Evolutionary conservation across 1,284 basidiomycete genomes (phyloP).

Genomic region (Ceratobasidium sp.): DNA sequence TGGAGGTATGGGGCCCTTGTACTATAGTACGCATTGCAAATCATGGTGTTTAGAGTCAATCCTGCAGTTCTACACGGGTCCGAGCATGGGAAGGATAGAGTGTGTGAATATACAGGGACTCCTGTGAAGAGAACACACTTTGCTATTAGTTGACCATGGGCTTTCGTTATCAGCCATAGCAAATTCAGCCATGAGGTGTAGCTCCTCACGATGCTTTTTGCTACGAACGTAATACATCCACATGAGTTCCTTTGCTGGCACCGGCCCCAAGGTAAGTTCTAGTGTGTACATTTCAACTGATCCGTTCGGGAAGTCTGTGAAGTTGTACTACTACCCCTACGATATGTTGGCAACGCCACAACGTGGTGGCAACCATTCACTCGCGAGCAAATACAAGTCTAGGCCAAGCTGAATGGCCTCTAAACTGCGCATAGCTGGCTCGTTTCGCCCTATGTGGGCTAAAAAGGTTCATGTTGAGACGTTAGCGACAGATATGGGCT

Average conservation of each 20-base stretch:
- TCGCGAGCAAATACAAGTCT: neutral
- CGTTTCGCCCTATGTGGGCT: too few species aligned
- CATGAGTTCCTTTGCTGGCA: slow-evolving; percentile 50
- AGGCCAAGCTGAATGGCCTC: too few species aligned
- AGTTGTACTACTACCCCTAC: neutral
- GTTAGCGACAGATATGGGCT: too few species aligned
- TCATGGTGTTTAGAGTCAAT: too few species aligned
- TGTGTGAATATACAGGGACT: neutral
- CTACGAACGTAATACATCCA: slow-evolving; percentile 24
- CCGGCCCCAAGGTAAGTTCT: slow-evolving; percentile 48
- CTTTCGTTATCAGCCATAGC: slow-evolving; percentile 47
- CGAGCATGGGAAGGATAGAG: too few species aligned
- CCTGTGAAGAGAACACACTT: slow-evolving; percentile 1
- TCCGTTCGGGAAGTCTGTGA: neutral
- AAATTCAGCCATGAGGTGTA: neutral
- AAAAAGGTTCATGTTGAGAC: too few species aligned
- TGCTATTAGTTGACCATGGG: slow-evolving; percentile 49
- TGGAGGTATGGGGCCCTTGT: too few species aligned
- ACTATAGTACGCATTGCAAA: too few species aligned
- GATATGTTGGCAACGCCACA: neutral
- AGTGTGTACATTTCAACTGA: neutral
- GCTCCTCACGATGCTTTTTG: neutral
- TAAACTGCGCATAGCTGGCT: too few species aligned
- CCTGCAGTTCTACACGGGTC: too few species aligned
- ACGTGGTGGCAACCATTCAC: neutral